Evolutionary conservation across 108 stramenopile species (phyloP), one percentile per base, ranked within the genome.

Genomic region (Pseudonitzschia pungens): DNA sequence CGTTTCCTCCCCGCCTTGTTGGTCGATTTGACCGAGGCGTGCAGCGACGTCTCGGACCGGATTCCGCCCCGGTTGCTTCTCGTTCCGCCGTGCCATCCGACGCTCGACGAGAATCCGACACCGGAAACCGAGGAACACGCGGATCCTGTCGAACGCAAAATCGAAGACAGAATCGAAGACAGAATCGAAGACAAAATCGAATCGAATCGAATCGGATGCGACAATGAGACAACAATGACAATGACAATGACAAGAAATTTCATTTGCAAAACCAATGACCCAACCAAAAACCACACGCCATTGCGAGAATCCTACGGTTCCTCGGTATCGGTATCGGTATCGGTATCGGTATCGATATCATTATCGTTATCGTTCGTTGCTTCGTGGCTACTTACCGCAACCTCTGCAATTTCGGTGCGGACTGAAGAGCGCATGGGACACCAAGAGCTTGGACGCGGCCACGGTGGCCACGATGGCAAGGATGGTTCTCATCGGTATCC

Each of bases 21-120:
- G 29, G 26, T 41, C 16, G 69, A 70, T 50, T 53, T 50, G 10
- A 45, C 26, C n/a, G 69, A 70, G 3, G 69, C 31, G 28, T 33
- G 32, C n/a, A 56, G 55, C 15, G 32, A 11, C 33, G n/a, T 3
- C 4, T 40, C 7, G 18, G 60, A 31, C 11, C 41, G 32, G 20
- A 62, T 8, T 31, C 14, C 22, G 27, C 57, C 16, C 7, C 36
- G 6, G 36, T 36, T 36, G 36, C 36, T 36, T 2, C 36, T 36
- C 4, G 4, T 6, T 2, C 36, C 6, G 36, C 36, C 36, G 36
- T 6, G 2, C 36, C 36, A 5, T 6, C 36, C 53, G 24, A 24
- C 53, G 0, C 53, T 8, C n/a, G 24, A 54, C 53, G 53, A 54
- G 53, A 54, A 24, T 54, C 8, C 24, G 14, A 8, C 8, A 54